phyloP scores from a whole-genome alignment of 225 moss, liverwort and hornwort species.

The Polytrichum commune region DNA sequence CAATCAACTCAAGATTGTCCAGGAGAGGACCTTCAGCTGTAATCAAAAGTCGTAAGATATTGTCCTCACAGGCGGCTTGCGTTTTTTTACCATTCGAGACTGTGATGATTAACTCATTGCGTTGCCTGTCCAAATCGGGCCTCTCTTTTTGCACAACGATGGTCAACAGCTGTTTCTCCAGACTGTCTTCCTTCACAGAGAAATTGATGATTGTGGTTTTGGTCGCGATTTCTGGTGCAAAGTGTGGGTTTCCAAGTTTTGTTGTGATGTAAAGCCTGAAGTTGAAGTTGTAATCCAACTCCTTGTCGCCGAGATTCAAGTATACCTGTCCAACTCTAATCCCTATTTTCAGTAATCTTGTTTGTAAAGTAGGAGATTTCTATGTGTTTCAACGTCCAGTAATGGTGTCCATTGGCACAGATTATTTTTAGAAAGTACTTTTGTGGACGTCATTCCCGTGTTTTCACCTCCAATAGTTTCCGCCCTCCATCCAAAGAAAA shows the following conservation, averaged over 20 bases:
- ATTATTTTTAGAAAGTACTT: no score
- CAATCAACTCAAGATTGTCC: conserved; percentile 73
- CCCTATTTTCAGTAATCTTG: no score
- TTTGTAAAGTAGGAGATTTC: no score
- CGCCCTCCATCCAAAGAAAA: no score
- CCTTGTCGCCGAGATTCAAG: conserved; percentile 75
- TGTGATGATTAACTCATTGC: conserved; percentile 71
- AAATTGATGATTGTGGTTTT: conserved; percentile 81
- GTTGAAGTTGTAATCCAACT: conserved; percentile 71
- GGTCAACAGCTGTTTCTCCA: conserved; percentile 70
- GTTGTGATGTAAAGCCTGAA: conserved; percentile 83
- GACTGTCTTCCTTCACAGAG: conserved; percentile 72
- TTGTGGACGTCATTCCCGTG: no score
- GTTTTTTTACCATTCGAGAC: conserved; percentile 69
- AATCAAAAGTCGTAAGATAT: conserved; percentile 64
- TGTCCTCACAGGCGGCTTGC: conserved; percentile 75
- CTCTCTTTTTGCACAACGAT: conserved; percentile 76
- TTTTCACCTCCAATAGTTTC: no score
- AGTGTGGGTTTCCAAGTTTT: conserved; percentile 77
- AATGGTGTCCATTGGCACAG: no score
- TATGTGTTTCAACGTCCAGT: no score
- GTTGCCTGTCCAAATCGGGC: conserved; percentile 76
- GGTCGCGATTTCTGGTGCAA: conserved; percentile 74
- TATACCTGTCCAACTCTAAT: conserved; percentile 39
- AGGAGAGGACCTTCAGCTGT: conserved; percentile 71